Base-by-base conservation (phyloP, 306 rosid genomes). In the Cajanus cajan region DNA sequence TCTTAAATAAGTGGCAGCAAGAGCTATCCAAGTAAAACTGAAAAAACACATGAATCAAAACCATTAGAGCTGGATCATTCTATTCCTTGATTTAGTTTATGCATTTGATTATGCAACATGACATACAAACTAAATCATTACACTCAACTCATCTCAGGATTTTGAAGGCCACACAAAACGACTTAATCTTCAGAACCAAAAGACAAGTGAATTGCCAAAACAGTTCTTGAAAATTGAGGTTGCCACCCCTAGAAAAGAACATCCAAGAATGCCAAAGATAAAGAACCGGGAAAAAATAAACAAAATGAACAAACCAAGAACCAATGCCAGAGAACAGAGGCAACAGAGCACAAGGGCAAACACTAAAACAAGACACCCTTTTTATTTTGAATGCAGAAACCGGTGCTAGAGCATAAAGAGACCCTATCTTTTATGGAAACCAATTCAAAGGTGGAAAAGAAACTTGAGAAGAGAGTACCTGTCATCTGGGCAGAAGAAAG, bases 401-500 rank as follows among this genome's bases (percentile, higher is more conserved):
- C 22, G 63, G 37, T 31, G 16, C n/a, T 36, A 21, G 4, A 70
- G 39, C 5, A 58, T 28, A 55, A 70, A 61, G 68, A 68, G 24
- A 48, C 31, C 57, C 73, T 41, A 61, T 37, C 74, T 54, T n/a
- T 55, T 48, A 36, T 4, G 62, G 40, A 66, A 80, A 66, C 4
- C 41, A 74, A 24, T 1, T n/a, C 2, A 69, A 44, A 25, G 14
- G 19, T 43, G 6, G 6, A 24, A 18, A 68, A 76, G 52, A 4
- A 77, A 21, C 2, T 12, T 40, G 44, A 68, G 68, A 84, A 58
- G 65, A 71, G 57, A 40, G 67, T 76, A 90, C 94, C 99, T 86
- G 88, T 94, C 85, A 28, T 88, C 92, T 93, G 98, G 83, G 99
- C 91, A 78, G 73, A 85, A 41, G 94, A 88, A 39, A 74, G 72